Evolutionary conservation across 495 filamentous ascomycete species (phyloP), one percentile per base, ranked within the genome.

Genomic region (Neurospora discreta): DNA sequence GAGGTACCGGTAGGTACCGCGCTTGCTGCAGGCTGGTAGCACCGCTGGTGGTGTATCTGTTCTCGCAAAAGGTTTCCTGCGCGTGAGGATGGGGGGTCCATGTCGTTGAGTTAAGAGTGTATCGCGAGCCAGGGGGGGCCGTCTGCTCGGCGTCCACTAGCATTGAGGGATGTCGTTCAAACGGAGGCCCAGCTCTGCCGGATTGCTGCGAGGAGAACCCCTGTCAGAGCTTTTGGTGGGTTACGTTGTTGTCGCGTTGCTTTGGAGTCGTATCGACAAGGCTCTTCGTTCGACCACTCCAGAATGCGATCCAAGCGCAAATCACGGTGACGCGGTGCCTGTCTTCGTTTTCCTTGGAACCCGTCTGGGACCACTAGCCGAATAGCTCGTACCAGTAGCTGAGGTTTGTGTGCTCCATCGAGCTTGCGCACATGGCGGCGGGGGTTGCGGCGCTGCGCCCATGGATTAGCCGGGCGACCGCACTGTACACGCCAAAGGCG

Each of bases 281-380:
- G 77, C 73, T 8, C 75, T 72, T 71, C 73, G 73, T 67, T 74
- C 77, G 58, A 72, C 68, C 74, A 13, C 76, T 75, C 76, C 73
- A 75, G 71, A 75, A 72, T 65, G 38, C 20, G n/a, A 39, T 52
- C 6, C 23, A 65, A 65, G 30, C 58, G 20, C 77, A 73, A 80
- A 80, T 80, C 73, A 80, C n/a, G n/a, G n/a, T n/a, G 73, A 70
- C 30, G 16, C 73, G 3, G 13, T 33, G 23, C 26, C 52, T 36
- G 33, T 36, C 15, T 26, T 65, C 23, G 23, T 36, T 60, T 33
- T 65, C 15, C 26, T 65, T 65, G 26, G 52, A 5, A 18, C 52
- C 70, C 73, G 77, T 78, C 76, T 79, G 77, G 78, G 78, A 79
- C 73, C 70, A 76, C 75, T 75, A 78, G 73, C 76, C 76, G 78